Base-by-base conservation (phyloP, 2,329 filamentous ascomycete species). In the Curvularia lunata region DNA sequence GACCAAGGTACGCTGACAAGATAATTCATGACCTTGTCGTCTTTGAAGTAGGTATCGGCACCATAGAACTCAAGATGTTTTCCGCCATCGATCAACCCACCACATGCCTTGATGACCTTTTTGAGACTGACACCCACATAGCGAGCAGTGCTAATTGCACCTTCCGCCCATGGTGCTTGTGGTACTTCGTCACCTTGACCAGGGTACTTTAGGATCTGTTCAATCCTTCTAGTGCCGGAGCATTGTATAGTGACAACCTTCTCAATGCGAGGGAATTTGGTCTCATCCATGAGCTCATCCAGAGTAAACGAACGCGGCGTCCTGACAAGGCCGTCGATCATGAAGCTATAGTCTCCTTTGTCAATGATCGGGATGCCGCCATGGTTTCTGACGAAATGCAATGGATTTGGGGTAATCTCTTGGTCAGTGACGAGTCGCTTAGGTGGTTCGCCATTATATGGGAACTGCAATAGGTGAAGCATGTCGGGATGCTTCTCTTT, bases 11-110 rank as follows among this genome's bases (percentile, higher is more conserved):
- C 86, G 16, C 82, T 85, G 48, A 90, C 86, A 19, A 84, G 79
- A 65, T 91, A 91, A 72, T 91, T 91, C 77, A 84, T 85, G 0
- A 83, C 81, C 45, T 88, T 76, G n/a, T 83, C 81, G 48, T 86
- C 84, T 72, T 91, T 91, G 79, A 91, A 88, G 67, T 91, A 91
- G 0, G 87, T 89, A 55, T 91, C 89, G 0, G 86, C 87, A 0
- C 88, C 89, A 56, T 85, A 86, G 48, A 91, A 83, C 63, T 91
- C 88, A 9, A 91, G 72, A 61, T 91, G 87, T 55, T 85, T 83
- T 0, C 80, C 86, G 1, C 79, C 77, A 0, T 80, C 75, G 23
- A 77, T 70, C 1, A 90, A 40, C 3, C 18, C 75, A 0, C 88
- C 89, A 58, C 88, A 91, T 57, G 85, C 77, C 63, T 91, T 90